Evolutionary conservation across 305 asterid genomes (phyloP).

Genomic region (Solanum hybrid): DNA sequence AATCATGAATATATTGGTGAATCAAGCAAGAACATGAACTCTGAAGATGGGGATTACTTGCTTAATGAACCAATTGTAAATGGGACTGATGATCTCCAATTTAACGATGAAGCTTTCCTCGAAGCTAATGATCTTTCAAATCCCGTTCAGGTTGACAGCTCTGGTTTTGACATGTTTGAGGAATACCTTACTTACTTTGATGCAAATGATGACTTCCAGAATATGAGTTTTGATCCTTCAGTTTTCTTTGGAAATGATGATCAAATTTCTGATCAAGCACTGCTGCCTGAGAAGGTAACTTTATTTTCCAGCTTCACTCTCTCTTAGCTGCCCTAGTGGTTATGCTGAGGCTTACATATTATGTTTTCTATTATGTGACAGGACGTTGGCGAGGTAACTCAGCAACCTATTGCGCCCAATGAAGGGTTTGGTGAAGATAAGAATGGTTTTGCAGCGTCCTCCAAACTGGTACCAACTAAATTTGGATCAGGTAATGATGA

Average conservation of each 20-base stretch:
- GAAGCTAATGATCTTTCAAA: slow-evolving; percentile 64
- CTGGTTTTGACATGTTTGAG: slow-evolving; percentile 43
- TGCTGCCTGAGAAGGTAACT: slow-evolving; percentile 39
- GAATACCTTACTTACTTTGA: slow-evolving; percentile 61
- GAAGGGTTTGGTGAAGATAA: slow-evolving; percentile 21
- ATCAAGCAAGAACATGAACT: slow-evolving; percentile 41
- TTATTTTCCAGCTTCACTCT: background rate
- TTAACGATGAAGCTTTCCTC: slow-evolving; percentile 49
- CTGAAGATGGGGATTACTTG: slow-evolving; percentile 45
- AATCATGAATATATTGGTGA: slow-evolving; percentile 74
- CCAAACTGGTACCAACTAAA: slow-evolving; percentile 26
- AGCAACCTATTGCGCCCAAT: slow-evolving; percentile 19
- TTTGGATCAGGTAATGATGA: slow-evolving; percentile 38
- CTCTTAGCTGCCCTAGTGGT: background rate
- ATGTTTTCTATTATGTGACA: slow-evolving; percentile 14
- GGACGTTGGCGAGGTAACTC: slow-evolving; percentile 30
- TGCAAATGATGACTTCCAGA: slow-evolving; percentile 35
- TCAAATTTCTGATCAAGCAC: slow-evolving; percentile 23
- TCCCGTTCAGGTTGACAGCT: slow-evolving; percentile 28
- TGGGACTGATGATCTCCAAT: slow-evolving; percentile 29
- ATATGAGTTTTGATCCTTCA: slow-evolving; percentile 37
- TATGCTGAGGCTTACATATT: background rate
- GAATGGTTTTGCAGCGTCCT: slow-evolving; percentile 22
- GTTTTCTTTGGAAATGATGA: slow-evolving; percentile 26
- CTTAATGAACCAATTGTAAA: slow-evolving; percentile 56